Evolutionary conservation across 2,329 filamentous ascomycete genomes (phyloP).

Genomic region (Colletotrichum euphorbiae): DNA sequence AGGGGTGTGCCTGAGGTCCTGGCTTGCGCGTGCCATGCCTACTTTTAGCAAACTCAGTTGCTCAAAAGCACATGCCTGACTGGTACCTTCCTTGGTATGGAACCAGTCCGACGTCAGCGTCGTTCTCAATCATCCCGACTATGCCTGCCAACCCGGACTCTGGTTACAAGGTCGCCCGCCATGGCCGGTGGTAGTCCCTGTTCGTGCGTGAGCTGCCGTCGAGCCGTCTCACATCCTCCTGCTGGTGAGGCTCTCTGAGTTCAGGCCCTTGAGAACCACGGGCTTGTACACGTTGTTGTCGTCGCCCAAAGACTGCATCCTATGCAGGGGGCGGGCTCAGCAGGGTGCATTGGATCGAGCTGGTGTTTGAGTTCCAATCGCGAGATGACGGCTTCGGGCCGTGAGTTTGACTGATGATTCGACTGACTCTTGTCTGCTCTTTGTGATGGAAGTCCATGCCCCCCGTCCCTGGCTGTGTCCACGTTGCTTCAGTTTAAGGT

Average conservation of each 20-base stretch:
- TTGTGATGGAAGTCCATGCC: constrained; percentile 16
- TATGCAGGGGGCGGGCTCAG: constrained; percentile 18
- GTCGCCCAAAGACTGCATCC: constrained; percentile 23
- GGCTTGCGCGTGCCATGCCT: constrained; percentile 12
- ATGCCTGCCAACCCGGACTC: background rate
- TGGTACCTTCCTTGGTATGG: background rate
- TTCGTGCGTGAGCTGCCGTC: background rate
- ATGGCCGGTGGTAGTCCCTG: background rate
- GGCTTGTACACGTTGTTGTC: constrained; percentile 26
- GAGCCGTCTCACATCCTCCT: background rate
- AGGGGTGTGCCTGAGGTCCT: constrained; percentile 21
- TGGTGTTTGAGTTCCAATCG: constrained; percentile 38
- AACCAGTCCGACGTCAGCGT: background rate
- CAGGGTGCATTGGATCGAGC: constrained; percentile 33
- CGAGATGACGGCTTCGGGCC: constrained; percentile 36
- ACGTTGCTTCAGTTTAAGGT: constrained; percentile 31
- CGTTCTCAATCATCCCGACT: background rate
- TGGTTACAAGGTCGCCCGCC: background rate
- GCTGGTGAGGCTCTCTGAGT: constrained; percentile 15
- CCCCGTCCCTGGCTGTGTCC: constrained; percentile 18
- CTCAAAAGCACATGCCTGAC: constrained; percentile 1
- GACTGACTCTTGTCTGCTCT: constrained; percentile 30
- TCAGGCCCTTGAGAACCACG: constrained; percentile 16
- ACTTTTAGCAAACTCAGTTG: constrained; percentile 26
- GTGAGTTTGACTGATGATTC: constrained; percentile 37